phyloP scores from a whole-genome alignment of 768 basidiomycete species.

The Boletus reticuloceps region DNA sequence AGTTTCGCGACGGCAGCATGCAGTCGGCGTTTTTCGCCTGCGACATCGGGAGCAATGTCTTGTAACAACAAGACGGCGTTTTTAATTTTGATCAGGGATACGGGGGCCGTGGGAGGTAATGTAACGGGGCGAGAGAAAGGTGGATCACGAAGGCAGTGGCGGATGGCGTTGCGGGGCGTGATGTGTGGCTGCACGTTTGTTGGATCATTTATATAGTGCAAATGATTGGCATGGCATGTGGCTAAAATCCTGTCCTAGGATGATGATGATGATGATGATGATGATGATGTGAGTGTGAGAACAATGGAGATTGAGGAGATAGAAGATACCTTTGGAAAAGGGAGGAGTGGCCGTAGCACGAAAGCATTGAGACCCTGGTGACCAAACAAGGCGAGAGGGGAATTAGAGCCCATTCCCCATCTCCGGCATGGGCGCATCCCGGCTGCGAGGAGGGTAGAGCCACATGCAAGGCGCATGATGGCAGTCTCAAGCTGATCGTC shows the following conservation, averaged over 20 bases:
- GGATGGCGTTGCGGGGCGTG: slow-evolving; percentile 71
- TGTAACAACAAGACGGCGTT: slow-evolving; percentile 28
- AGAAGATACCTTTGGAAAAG: slow-evolving; percentile 59
- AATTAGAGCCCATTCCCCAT: slow-evolving; percentile 71
- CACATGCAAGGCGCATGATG: slow-evolving; percentile 62
- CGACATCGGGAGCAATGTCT: slow-evolving; percentile 32
- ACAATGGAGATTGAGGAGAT: not conserved
- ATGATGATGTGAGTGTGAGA: not conserved
- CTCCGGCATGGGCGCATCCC: slow-evolving; percentile 69
- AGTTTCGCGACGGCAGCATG: slow-evolving; percentile 38
- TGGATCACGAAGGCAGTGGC: slow-evolving; percentile 38
- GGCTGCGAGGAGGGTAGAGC: slow-evolving; percentile 54
- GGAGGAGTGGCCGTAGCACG: slow-evolving; percentile 70
- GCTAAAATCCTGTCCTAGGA: slow-evolving; percentile 73
- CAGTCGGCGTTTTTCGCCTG: slow-evolving; percentile 36
- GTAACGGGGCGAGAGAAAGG: slow-evolving; percentile 11
- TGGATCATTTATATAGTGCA: slow-evolving; percentile 62
- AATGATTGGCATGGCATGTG: slow-evolving; percentile 62
- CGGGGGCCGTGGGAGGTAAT: slow-evolving; percentile 31
- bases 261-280: not conserved
- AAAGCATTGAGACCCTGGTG: slow-evolving; percentile 60
- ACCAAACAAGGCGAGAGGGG: slow-evolving; percentile 42
- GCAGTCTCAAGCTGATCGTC: slow-evolving; percentile 86
- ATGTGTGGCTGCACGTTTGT: slow-evolving; percentile 75
- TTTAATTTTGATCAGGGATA: slow-evolving; percentile 35